phyloP scores from a whole-genome alignment of 192 early-diverging fungal species.

The Coemansia sp. region DNA sequence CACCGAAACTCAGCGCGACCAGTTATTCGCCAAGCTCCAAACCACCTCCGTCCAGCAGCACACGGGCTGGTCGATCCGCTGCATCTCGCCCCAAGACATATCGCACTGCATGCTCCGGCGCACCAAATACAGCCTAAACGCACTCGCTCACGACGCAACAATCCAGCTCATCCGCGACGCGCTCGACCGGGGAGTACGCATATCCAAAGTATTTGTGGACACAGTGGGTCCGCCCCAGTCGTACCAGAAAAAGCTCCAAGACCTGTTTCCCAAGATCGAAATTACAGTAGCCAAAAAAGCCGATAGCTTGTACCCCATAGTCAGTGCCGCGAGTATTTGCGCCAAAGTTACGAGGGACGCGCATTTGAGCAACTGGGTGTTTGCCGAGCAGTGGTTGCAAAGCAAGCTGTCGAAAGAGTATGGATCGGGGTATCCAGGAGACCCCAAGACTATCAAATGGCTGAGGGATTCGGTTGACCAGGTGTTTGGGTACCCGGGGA shows the following conservation, averaged over 20 bases:
- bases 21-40: conserved; percentile 65
- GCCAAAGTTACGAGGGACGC: conserved; percentile 76
- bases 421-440: conserved; percentile 89
- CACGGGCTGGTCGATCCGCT: conserved; percentile 82
- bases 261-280: conserved; percentile 71
- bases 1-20: conserved; percentile 71
- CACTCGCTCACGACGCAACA: conserved; percentile 91
- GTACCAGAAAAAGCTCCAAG: conserved; percentile 79
- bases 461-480: conserved; percentile 71
- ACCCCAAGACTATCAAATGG: conserved; percentile 91
- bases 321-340: conserved; percentile 93
- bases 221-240: conserved; percentile 88
- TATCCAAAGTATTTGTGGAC: conserved; percentile 86
- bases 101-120: conserved; percentile 86
- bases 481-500: conserved; percentile 89
- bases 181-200: conserved; percentile 61
- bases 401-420: conserved; percentile 57
- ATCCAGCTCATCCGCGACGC: conserved; percentile 76
- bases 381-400: conserved; percentile 45
- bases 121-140: conserved; percentile 88
- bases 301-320: conserved; percentile 89
- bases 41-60: conserved; percentile 50
- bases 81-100: conserved; percentile 88
- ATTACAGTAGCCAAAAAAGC: conserved; percentile 94
- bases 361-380: conserved; percentile 44